Conservation (phyloP, 2,329 filamentous ascomycete species). For the Elsinoe australis region DNA sequence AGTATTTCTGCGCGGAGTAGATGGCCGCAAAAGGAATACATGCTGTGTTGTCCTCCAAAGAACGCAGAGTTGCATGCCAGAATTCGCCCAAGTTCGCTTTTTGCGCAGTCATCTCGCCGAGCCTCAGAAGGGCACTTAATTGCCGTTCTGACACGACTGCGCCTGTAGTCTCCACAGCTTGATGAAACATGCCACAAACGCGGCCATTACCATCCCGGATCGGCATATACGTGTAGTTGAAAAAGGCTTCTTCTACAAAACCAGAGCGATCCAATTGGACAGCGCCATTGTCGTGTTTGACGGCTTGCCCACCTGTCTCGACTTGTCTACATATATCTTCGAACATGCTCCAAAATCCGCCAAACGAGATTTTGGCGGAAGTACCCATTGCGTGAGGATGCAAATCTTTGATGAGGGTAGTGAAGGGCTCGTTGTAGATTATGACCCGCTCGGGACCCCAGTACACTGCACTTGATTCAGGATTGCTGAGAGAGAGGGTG, state of each 20-base stretch:
- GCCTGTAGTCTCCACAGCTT: conserved; percentile 15
- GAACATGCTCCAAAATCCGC: conserved; percentile 11
- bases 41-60: neutral
- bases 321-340: conserved; percentile 17
- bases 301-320: conserved; percentile 4
- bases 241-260: conserved; percentile 18
- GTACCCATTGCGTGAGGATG: conserved; percentile 17
- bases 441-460: conserved; percentile 12
- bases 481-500: neutral
- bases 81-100: neutral
- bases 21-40: neutral
- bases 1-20: neutral
- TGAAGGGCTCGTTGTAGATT: conserved; percentile 18
- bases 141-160: conserved; percentile 17
- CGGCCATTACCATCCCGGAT: conserved; percentile 14
- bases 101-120: neutral
- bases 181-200: conserved; percentile 19
- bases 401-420: neutral
- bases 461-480: neutral
- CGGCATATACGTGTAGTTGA: conserved; percentile 17
- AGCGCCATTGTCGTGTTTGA: no score
- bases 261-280: no score
- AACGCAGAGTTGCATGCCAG: neutral
- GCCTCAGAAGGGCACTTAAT: conserved; percentile 3
- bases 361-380: conserved; percentile 13